Evolutionary conservation across 2,329 filamentous ascomycete species (phyloP).

Genomic region (Zymoseptoria passerinii): DNA sequence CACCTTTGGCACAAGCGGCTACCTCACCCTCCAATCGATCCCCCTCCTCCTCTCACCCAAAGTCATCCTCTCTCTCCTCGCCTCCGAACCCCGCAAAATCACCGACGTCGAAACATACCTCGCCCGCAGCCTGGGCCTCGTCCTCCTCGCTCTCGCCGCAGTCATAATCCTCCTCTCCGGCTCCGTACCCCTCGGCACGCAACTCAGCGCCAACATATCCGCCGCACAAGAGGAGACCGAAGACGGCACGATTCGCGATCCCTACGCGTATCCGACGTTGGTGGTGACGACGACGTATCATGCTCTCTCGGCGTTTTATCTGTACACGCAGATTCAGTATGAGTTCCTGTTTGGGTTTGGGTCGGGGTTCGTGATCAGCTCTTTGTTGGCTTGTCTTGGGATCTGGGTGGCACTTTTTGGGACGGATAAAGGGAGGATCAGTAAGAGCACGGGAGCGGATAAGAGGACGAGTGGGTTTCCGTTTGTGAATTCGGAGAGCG

Average conservation of each 20-base stretch:
- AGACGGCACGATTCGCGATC: constrained; percentile 10
- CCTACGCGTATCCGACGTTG: constrained; percentile 53
- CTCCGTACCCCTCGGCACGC: constrained; percentile 51
- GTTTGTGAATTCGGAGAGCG: constrained; percentile 47
- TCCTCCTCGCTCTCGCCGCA: constrained; percentile 56
- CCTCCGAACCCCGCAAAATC: constrained; percentile 47
- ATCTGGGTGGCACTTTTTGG: constrained; percentile 57
- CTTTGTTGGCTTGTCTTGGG: constrained; percentile 52
- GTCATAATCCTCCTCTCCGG: constrained; percentile 63
- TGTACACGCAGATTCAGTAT: constrained; percentile 58
- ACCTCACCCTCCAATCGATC: constrained; percentile 38
- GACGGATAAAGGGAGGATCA: constrained; percentile 47
- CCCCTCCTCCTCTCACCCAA: constrained; percentile 53
- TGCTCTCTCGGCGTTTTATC: constrained; percentile 52
- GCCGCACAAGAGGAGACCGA: neutral
- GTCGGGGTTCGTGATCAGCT: constrained; percentile 51
- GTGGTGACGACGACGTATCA: constrained; percentile 59
- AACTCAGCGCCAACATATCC: neutral
- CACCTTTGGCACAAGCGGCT: constrained; percentile 37
- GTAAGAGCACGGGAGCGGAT: constrained; percentile 56
- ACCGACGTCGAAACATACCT: constrained; percentile 63
- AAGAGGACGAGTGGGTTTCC: constrained; percentile 60
- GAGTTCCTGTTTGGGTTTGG: constrained; percentile 47
- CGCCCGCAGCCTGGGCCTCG: constrained; percentile 60
- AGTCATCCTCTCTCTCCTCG: constrained; percentile 52